Conservation (phyloP, 1,284 basidiomycete genomes). For the Puccinia novopanici region DNA sequence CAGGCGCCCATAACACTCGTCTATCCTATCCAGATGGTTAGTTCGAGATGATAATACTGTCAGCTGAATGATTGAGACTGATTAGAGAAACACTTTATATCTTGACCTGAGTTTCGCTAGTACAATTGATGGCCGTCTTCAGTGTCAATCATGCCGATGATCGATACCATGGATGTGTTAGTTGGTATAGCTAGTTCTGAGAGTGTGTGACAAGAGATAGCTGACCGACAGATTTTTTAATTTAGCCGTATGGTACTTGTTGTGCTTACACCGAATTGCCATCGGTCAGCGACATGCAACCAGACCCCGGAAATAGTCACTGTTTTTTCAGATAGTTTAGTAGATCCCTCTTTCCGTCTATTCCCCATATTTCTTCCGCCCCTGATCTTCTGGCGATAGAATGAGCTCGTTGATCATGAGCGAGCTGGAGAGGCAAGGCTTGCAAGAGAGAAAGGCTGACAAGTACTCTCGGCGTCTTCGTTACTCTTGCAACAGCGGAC, state of each 20-base stretch:
- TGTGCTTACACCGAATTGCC: conserved; percentile 16
- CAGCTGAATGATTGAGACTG: too few species aligned
- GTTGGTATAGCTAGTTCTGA: neutral
- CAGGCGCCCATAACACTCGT: conserved; percentile 25
- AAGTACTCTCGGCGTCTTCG: neutral
- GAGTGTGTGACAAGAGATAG: neutral
- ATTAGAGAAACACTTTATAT: too few species aligned
- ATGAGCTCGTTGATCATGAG: neutral
- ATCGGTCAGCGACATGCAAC: conserved; percentile 4
- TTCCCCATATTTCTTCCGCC: too few species aligned
- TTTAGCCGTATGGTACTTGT: conserved; percentile 23
- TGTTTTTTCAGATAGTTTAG: conserved; percentile 24
- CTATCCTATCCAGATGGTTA: conserved; percentile 17
- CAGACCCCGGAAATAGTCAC: conserved; percentile 11
- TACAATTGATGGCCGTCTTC: conserved; percentile 36
- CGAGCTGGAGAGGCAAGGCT: too few species aligned
- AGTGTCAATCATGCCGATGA: conserved; percentile 35
- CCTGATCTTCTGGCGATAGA: too few species aligned
- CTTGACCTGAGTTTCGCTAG: neutral
- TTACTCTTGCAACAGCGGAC: neutral
- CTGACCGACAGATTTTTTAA: neutral
- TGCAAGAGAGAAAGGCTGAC: neutral
- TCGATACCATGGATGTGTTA: conserved; percentile 20
- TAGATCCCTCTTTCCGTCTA: neutral
- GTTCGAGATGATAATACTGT: neutral